Evolutionary conservation across 2,329 filamentous ascomycete genomes (phyloP).

Genomic region (Phaeosphaeria sp.): DNA sequence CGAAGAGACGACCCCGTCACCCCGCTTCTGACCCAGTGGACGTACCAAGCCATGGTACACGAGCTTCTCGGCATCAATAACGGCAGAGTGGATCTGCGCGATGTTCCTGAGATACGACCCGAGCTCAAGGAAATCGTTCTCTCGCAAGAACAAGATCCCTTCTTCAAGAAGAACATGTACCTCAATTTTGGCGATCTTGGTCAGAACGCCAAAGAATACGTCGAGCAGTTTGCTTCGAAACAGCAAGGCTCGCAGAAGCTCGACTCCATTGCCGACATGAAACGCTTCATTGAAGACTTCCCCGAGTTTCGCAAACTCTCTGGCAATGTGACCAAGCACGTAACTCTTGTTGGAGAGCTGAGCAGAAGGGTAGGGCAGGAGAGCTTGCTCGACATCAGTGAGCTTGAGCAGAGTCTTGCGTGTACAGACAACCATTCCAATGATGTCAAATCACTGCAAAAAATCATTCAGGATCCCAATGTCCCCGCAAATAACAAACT

Average conservation of each 20-base stretch:
- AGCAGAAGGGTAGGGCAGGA: constrained; percentile 87
- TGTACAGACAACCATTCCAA: constrained; percentile 94
- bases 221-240: constrained; percentile 96
- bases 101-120: constrained; percentile 81
- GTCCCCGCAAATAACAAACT: constrained; percentile 86
- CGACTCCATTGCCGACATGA: constrained; percentile 98
- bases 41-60: constrained; percentile 99
- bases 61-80: constrained; percentile 93
- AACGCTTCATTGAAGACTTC: constrained; percentile 98
- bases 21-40: constrained; percentile 95
- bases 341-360: constrained; percentile 91
- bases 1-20: constrained; percentile 94
- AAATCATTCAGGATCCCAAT: constrained; percentile 78
- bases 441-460: constrained; percentile 92
- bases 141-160: constrained; percentile 95
- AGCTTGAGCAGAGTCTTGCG: constrained; percentile 93
- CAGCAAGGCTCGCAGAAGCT: constrained; percentile 97
- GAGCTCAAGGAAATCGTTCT: constrained; percentile 94
- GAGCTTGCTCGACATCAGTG: constrained; percentile 91
- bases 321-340: constrained; percentile 97
- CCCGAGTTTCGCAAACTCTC: constrained; percentile 97
- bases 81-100: constrained; percentile 86
- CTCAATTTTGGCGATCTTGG: constrained; percentile 96
- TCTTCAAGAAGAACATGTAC: constrained; percentile 99
- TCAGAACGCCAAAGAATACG: constrained; percentile 97